Base-by-base conservation (phyloP, 345 rosid genomes). In the Moringa oleifera region DNA sequence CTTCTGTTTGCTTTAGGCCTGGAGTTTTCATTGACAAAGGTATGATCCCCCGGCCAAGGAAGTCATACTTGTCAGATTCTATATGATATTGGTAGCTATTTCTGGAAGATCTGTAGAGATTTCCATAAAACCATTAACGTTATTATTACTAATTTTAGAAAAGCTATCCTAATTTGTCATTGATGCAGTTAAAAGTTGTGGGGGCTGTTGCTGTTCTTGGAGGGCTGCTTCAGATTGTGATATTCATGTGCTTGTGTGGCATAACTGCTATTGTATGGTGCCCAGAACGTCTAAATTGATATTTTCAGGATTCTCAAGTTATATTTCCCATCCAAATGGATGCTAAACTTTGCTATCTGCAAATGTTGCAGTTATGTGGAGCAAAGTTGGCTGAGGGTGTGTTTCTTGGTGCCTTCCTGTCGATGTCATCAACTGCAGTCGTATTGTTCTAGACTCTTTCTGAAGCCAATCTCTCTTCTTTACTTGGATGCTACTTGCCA, bases 371-470 rank as follows among this genome's bases (percentile, higher is more conserved):
- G 99, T 69, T 95, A 55, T 95, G 95, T 66, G 98, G 96, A 83
- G 99, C 95, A 62, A 83, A 87, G 65, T 75, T 95, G 82, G 88
- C 98, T 20, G 99, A 88, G 78, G 98, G 98, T 65, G 78, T 95
- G 20, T 95, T 95, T 75, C 91, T 89, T 65, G 99, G 98, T 59
- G 84, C 88, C 63, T 95, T 95, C 80, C 72, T 95, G 53, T 95
- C 96, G 58, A 95, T 95, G 91, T 91, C 99, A 66, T 95, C 99
- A 63, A 91, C 98, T 31, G 98, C 98, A 62, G 90, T 91, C 86
- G 99, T 95, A 85, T 53, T 64, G 62, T 62, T 84, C 77, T 60
- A 23, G 25, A 58, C 36, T 41, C 58, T 51, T 57, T 56, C 52
- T 31, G 49, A 53, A 24, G 51, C 57, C 54, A 19, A 24, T 65